phyloP scores from a whole-genome alignment of 331 rosid genomes.

The Malus hybrid region DNA sequence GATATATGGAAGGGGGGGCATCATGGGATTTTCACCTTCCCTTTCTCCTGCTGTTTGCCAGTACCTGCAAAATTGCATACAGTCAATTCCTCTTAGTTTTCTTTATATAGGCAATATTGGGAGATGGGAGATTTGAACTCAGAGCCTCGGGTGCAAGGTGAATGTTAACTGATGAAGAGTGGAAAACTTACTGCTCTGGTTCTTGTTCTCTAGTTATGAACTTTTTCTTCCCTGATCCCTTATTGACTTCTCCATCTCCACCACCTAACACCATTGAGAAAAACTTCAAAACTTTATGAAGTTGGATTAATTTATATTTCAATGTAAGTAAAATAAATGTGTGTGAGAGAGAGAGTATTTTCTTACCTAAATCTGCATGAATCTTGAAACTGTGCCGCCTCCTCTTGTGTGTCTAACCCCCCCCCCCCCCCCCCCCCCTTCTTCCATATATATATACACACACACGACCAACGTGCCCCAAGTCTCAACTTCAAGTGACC shows the following conservation, averaged over 20 bases:
- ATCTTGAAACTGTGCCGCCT: conserved; percentile 34
- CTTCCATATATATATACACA: not conserved
- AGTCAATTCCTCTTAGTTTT: not conserved
- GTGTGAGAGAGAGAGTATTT: not conserved
- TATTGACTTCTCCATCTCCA: conserved; percentile 57
- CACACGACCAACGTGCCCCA: not conserved
- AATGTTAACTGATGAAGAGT: not conserved
- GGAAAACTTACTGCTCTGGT: conserved; percentile 64
- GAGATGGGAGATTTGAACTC: not conserved
- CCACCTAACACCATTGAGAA: conserved; percentile 46
- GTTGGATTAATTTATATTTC: not conserved
- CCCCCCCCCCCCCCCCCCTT: too few species aligned
- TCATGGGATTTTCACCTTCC: conserved; percentile 97
- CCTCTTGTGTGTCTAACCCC: conserved; percentile 26
- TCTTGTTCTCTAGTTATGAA: conserved; percentile 87
- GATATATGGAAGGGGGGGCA: conserved; percentile 88
- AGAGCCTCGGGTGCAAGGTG: not conserved
- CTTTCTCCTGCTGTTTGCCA: conserved; percentile 99
- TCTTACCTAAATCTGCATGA: conserved; percentile 56
- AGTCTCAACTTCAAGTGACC: not conserved
- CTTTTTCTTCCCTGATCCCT: conserved; percentile 59
- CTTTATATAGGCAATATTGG: not conserved
- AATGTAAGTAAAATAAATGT: not conserved
- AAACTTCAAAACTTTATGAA: not conserved
- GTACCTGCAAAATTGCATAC: conserved; percentile 37